These are phyloP conservation scores for Kazachstania taianensis DNA, from an alignment of 805 yeast species.

Conservation along the genomic window DNA sequence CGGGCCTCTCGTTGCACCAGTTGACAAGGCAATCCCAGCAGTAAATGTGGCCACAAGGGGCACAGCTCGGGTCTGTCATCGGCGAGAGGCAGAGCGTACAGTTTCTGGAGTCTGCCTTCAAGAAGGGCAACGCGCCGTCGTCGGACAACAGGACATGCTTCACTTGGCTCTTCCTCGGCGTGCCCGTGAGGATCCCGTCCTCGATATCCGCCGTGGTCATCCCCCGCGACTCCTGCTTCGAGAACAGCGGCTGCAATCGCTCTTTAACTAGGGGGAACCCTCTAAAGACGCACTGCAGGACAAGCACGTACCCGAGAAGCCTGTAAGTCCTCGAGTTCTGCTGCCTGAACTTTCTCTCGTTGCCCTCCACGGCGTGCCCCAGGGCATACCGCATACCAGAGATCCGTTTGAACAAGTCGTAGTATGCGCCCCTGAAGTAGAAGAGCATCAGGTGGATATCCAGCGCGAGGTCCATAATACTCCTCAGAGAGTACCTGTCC, in stretches of 20 bases:
- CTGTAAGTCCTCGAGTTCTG: constrained; percentile 47
- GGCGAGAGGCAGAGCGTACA: constrained; percentile 79
- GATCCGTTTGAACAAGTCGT: constrained; percentile 63
- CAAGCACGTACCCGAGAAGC: constrained; percentile 53
- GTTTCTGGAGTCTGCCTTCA: constrained; percentile 57
- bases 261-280: constrained; percentile 7
- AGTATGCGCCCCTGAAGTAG: constrained; percentile 75
- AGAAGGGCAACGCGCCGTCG: constrained; percentile 47
- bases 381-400: constrained; percentile 73
- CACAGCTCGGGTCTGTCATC: constrained; percentile 75
- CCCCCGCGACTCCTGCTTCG: not conserved
- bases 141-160: constrained; percentile 45
- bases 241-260: not conserved
- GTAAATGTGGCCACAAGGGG: constrained; percentile 85
- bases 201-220: no score
- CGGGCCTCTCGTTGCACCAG: constrained; percentile 81
- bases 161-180: constrained; percentile 4
- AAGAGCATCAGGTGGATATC: constrained; percentile 73
- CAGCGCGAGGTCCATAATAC: constrained; percentile 38
- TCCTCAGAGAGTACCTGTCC: constrained; percentile 1
- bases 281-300: constrained; percentile 44
- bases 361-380: constrained; percentile 46
- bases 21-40: constrained; percentile 88
- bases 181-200: not conserved
- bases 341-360: constrained; percentile 26